Evolutionary conservation across 176 grass and related monocot genomes (phyloP).

Genomic region (Musa schizocarpa): DNA sequence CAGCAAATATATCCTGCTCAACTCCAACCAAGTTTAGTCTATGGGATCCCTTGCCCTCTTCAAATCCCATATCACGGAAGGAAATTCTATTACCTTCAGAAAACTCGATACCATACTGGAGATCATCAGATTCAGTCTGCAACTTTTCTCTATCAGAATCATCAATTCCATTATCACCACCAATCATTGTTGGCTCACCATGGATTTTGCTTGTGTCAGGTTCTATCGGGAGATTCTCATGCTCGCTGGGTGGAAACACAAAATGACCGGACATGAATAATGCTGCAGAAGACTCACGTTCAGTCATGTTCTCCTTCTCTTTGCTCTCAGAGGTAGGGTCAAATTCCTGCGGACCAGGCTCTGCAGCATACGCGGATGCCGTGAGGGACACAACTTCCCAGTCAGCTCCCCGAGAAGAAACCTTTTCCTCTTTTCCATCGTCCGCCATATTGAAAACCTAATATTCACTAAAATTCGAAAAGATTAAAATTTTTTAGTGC

Average conservation of each 20-base stretch:
- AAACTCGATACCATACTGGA: slow-evolving; percentile 27
- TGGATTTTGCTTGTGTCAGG: slow-evolving; percentile 26
- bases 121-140: slow-evolving; percentile 13
- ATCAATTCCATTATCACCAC: slow-evolving; percentile 3
- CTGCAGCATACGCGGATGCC: slow-evolving; percentile 45
- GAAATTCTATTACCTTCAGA: slow-evolving; percentile 28
- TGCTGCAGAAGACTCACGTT: slow-evolving; percentile 17
- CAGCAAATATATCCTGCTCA: slow-evolving; percentile 16
- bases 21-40: not conserved
- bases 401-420: slow-evolving; percentile 28
- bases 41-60: slow-evolving; percentile 19
- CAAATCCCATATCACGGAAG: slow-evolving; percentile 20
- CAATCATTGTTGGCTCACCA: slow-evolving; percentile 20
- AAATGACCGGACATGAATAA: slow-evolving; percentile 57
- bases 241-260: slow-evolving; percentile 77
- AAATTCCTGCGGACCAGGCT: slow-evolving; percentile 17
- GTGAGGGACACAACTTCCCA: slow-evolving; percentile 86
- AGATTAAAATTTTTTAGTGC: no score
- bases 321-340: not conserved
- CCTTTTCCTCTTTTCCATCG: slow-evolving; percentile 36
- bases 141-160: slow-evolving; percentile 16
- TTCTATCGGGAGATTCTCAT: slow-evolving; percentile 76
- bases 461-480: not conserved
- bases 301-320: slow-evolving; percentile 1
- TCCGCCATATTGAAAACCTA: slow-evolving; percentile 41